phyloP scores from a whole-genome alignment of 1,139 yeast species.

The Suhomyces taliae region DNA sequence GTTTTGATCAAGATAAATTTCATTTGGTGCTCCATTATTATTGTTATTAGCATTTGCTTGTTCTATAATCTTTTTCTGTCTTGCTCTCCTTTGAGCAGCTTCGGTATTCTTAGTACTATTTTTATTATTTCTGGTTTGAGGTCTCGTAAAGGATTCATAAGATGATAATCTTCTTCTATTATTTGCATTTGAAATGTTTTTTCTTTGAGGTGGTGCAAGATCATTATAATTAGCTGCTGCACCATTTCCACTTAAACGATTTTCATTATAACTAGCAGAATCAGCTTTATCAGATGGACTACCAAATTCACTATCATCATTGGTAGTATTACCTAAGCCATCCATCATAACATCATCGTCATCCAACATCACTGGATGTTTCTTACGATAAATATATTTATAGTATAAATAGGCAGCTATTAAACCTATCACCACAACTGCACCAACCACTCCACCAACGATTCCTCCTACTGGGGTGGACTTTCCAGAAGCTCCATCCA shows the following conservation, averaged over 20 bases:
- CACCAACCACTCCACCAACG: constrained; percentile 66
- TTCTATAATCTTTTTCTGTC: constrained; percentile 17
- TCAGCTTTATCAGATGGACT: constrained; percentile 4
- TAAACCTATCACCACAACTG: constrained; percentile 35
- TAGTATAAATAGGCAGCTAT: constrained; percentile 35
- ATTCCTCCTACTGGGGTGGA: constrained; percentile 50
- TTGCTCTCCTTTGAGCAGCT: constrained; percentile 17
- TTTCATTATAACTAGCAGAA: neutral
- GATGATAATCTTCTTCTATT: constrained; percentile 37
- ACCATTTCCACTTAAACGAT: constrained; percentile 8
- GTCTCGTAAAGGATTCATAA: constrained; percentile 47
- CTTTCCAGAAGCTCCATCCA: constrained; percentile 8
- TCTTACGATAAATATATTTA: constrained; percentile 22
- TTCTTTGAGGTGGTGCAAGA: constrained; percentile 10
- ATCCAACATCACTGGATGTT: constrained; percentile 17
- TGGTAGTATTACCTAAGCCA: constrained; percentile 8
- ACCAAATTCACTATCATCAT: constrained; percentile 13
- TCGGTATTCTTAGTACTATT: constrained; percentile 17
- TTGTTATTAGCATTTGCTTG: constrained; percentile 14
- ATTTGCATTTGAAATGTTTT: constrained; percentile 10
- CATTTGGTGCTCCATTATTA: constrained; percentile 2
- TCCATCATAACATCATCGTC: constrained; percentile 18
- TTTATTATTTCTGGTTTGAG: constrained; percentile 24
- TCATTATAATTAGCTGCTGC: constrained; percentile 7
- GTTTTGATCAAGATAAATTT: constrained; percentile 27